A percentile compares a stretch with the other conserved stretches of the same genome.
Evolutionary conservation across 2,329 filamentous ascomycete genomes (phyloP).

Genomic region (Dactylellina haptotyla): DNA sequence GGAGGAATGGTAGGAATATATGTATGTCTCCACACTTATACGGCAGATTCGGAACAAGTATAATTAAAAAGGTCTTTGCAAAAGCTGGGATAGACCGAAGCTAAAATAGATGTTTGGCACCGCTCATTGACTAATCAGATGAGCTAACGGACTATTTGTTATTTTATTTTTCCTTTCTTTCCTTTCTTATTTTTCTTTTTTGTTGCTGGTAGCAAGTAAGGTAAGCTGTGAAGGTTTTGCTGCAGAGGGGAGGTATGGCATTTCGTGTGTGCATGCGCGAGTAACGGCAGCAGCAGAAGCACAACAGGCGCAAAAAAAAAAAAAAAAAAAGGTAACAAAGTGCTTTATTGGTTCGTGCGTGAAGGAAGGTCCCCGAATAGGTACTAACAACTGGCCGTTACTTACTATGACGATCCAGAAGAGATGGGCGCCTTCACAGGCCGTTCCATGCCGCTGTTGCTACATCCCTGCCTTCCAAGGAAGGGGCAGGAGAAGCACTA

Average conservation of each 20-base stretch:
- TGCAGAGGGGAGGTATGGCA: neutral
- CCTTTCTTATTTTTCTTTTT: constrained; percentile 10
- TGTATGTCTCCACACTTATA: constrained; percentile 48
- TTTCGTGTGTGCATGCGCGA: constrained; percentile 18
- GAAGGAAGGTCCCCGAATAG: constrained; percentile 33
- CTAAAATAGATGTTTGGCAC: constrained; percentile 46
- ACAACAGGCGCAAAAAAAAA: constrained; percentile 5
- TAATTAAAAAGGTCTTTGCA: constrained; percentile 22
- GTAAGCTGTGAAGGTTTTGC: neutral
- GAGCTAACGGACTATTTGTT: constrained; percentile 50
- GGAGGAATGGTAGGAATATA: constrained; percentile 12
- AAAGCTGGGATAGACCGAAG: constrained; percentile 37
- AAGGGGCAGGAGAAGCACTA: constrained; percentile 34
- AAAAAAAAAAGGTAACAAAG: constrained; percentile 11
- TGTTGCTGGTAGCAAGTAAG: neutral
- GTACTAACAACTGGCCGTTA: constrained; percentile 52
- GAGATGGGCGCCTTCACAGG: constrained; percentile 42
- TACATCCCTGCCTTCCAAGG: constrained; percentile 42
- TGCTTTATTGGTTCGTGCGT: constrained; percentile 17
- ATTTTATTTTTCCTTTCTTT: constrained; percentile 17
- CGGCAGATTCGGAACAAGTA: constrained; percentile 37
- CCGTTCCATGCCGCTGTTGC: constrained; percentile 49
- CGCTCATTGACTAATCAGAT: constrained; percentile 52
- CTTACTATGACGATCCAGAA: constrained; percentile 44
- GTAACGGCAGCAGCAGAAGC: constrained; percentile 23